A percentile compares a stretch with the other conserved stretches of the same genome.
Conservation (phyloP, 2,329 filamentous ascomycete species). For the Talaromyces funiculosus region DNA sequence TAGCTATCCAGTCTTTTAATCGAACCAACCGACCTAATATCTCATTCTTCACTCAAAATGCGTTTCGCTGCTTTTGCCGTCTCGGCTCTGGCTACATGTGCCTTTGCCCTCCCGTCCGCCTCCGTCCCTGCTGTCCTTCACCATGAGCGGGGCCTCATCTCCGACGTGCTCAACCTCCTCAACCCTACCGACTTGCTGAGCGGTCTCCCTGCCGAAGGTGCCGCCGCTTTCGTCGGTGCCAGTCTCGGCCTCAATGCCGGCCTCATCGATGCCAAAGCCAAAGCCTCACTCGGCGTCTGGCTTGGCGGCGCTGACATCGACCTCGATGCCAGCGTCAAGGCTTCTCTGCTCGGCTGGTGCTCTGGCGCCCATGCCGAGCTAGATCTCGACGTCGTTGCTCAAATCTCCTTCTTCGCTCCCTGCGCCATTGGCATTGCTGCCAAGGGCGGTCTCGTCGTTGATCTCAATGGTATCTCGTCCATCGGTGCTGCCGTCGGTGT, state of each 20-base stretch:
- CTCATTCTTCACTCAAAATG: slow-evolving; percentile 2
- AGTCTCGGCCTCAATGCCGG: slow-evolving; percentile 30
- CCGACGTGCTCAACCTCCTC: slow-evolving; percentile 18
- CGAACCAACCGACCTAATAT: neutral
- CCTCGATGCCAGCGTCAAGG: slow-evolving; percentile 25
- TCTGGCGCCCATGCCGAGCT: slow-evolving; percentile 23
- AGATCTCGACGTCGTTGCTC: slow-evolving; percentile 25
- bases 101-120: slow-evolving; percentile 6
- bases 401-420: slow-evolving; percentile 31
- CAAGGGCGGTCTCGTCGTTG: slow-evolving; percentile 32
- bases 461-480: slow-evolving; percentile 30
- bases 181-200: slow-evolving; percentile 18
- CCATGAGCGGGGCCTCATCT: slow-evolving; percentile 16
- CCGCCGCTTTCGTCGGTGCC: slow-evolving; percentile 32
- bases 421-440: slow-evolving; percentile 29
- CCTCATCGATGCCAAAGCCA: slow-evolving; percentile 24
- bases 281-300: slow-evolving; percentile 27
- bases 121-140: slow-evolving; percentile 8
- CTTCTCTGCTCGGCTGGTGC: slow-evolving; percentile 29
- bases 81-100: slow-evolving; percentile 11
- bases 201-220: slow-evolving; percentile 29
- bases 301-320: slow-evolving; percentile 20
- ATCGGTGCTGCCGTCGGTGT: slow-evolving; percentile 24
- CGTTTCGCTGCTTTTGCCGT: slow-evolving; percentile 13
- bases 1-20: neutral